Evolutionary conservation across 2,329 filamentous ascomycete genomes (phyloP), one percentile per base, ranked within the genome.

Genomic region (Cadophora sp.): DNA sequence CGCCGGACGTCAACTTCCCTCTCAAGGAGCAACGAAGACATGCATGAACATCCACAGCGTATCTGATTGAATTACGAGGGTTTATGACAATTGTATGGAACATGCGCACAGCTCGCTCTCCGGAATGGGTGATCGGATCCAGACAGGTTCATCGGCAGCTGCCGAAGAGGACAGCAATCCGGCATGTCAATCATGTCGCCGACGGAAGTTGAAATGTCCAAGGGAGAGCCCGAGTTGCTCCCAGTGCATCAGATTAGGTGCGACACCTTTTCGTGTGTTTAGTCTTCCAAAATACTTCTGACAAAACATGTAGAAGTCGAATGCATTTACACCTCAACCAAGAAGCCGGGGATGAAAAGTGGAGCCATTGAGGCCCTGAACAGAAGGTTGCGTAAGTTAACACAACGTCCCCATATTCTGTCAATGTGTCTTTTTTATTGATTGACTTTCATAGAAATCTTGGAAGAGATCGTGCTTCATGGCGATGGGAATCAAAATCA

Each of bases 361-460:
- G 80, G 80, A 0, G 80, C 78, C 1, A 74, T 81, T 27, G 79
- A 81, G 43, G 77, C 74, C 40, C 67, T 81, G 26, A 79, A 79
- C 61, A 71, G 75, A 64, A 73, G 79, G 67, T 71, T 81, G 26
- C 76, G 78, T 78, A 53, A 67, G 63, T 59, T 19, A 46, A 55
- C 19, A 31, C 51, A 19, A 34, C 31, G 11, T n/a, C n/a, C n/a
- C n/a, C n/a, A n/a, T n/a, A n/a, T n/a, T n/a, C n/a, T n/a, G n/a
- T n/a, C n/a, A n/a, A n/a, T n/a, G n/a, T n/a, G n/a, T n/a, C n/a
- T n/a, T 11, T 51, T 16, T 16, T 34, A 48, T 31, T 46, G 43
- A 11, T 46, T 46, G 11, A 50, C 34, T 59, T 19, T 9, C 5
- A 46, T 37, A 70, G 70, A 68, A 34, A 29, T 62, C 11, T 43